phyloP scores from a whole-genome alignment of 2,329 filamentous ascomycete genomes.

The Gnomoniopsis sp. region DNA sequence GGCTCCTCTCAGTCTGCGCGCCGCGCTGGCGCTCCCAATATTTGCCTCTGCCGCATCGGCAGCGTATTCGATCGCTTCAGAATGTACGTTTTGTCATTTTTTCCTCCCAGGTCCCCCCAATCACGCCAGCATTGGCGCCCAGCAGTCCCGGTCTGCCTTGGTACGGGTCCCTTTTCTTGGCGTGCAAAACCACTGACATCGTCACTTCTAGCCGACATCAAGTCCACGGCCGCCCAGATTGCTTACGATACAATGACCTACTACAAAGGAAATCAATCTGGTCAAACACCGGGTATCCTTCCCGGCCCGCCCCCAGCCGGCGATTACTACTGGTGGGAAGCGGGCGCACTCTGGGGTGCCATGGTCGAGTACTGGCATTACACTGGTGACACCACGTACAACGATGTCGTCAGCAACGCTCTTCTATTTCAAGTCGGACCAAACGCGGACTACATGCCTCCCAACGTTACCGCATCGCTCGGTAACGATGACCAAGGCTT shows the following conservation, averaged over 20 bases:
- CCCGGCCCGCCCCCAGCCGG: constrained; percentile 52
- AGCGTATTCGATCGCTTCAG: constrained; percentile 12
- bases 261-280: constrained; percentile 45
- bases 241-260: constrained; percentile 49
- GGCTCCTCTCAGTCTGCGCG: constrained; percentile 6
- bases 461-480: constrained; percentile 64
- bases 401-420: constrained; percentile 52
- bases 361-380: constrained; percentile 69
- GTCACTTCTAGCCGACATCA: constrained; percentile 40
- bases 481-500: constrained; percentile 76
- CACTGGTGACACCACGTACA: constrained; percentile 63
- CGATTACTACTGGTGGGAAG: constrained; percentile 74
- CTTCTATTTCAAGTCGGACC: constrained; percentile 67
- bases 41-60: constrained; percentile 9
- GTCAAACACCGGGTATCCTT: constrained; percentile 51
- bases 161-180: background rate
- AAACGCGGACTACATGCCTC: constrained; percentile 73
- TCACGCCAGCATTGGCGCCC: constrained; percentile 2
- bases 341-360: constrained; percentile 64
- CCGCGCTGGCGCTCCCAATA: constrained; percentile 10
- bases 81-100: constrained; percentile 4
- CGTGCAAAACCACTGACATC: background rate
- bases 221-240: constrained; percentile 40
- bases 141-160: background rate
- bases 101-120: background rate